Conservation (phyloP, 2,329 filamentous ascomycete genomes). For the Fonsecaea monophora region DNA sequence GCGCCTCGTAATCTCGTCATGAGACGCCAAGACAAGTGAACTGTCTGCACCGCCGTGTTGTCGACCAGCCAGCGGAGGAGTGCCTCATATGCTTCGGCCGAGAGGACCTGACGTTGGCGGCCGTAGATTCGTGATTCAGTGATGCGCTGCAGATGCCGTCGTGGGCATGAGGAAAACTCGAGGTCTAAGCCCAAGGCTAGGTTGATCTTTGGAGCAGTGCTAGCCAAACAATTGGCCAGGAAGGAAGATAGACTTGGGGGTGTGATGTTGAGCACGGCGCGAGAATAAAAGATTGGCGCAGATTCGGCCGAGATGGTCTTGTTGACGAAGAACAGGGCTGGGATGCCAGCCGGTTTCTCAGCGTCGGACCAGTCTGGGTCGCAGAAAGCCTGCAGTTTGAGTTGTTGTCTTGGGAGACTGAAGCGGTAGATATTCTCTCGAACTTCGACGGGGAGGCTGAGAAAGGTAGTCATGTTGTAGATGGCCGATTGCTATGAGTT, state of each 20-base stretch:
- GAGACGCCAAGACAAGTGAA: conserved; percentile 27
- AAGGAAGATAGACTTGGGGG: conserved; percentile 21
- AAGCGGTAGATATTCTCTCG: conserved; percentile 27
- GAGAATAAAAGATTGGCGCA: conserved; percentile 27
- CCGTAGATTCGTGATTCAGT: conserved; percentile 25
- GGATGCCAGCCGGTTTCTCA: conserved; percentile 21
- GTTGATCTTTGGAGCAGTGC: conserved; percentile 17
- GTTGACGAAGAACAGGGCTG: conserved; percentile 24
- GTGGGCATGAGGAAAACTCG: conserved; percentile 15
- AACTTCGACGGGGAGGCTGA: conserved; percentile 27
- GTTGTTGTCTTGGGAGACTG: conserved; percentile 22
- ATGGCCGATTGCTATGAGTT: background rate
- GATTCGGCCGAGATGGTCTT: conserved; percentile 29
- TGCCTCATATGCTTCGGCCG: conserved; percentile 33
- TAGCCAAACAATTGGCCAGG: conserved; percentile 9
- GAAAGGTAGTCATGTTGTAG: conserved; percentile 13
- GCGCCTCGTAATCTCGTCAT: conserved; percentile 32
- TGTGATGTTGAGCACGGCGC: conserved; percentile 29
- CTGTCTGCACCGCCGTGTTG: conserved; percentile 23
- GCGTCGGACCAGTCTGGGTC: conserved; percentile 21
- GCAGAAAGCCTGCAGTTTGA: conserved; percentile 25
- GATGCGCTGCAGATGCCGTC: conserved; percentile 24
- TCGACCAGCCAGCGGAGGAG: conserved; percentile 34
- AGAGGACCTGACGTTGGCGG: conserved; percentile 29
- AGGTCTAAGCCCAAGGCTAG: conserved; percentile 17